Evolutionary conservation across 805 yeast species (phyloP).

Genomic region (Dipodascopsis uninucleata): DNA sequence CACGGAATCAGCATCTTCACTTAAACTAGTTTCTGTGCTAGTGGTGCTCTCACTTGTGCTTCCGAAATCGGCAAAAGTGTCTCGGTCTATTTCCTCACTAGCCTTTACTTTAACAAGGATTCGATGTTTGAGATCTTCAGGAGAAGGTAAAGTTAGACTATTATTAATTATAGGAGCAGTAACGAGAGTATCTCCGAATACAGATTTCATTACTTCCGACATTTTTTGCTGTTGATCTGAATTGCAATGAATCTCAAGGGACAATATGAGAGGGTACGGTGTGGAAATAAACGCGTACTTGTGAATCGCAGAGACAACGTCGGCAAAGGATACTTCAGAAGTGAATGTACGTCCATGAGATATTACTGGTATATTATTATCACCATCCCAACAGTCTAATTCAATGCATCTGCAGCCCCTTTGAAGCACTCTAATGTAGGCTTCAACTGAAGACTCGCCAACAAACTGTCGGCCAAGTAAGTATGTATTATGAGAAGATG

Average conservation of each 20-base stretch:
- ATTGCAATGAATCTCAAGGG: slow-evolving; percentile 81
- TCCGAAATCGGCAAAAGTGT: slow-evolving; percentile 1
- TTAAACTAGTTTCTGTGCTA: slow-evolving; percentile 31
- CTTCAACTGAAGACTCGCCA: slow-evolving; percentile 84
- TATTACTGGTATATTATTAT: slow-evolving; percentile 61
- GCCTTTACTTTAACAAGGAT: slow-evolving; percentile 77
- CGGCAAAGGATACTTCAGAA: slow-evolving; percentile 60
- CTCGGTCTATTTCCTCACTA: slow-evolving; percentile 33
- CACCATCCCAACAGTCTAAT: slow-evolving; percentile 89
- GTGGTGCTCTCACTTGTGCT: slow-evolving; percentile 33
- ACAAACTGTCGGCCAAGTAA: slow-evolving; percentile 82
- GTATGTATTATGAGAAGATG: slow-evolving; percentile 94
- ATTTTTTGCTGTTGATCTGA: slow-evolving; percentile 61
- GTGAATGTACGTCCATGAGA: slow-evolving; percentile 88
- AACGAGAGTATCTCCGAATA: slow-evolving; percentile 58
- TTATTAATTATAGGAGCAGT: slow-evolving; percentile 39
- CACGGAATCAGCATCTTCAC: slow-evolving; percentile 36
- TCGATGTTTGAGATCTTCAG: slow-evolving; percentile 63
- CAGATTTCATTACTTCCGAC: slow-evolving; percentile 49
- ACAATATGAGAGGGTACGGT: slow-evolving; percentile 78
- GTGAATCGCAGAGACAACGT: slow-evolving; percentile 68
- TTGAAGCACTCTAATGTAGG: slow-evolving; percentile 79
- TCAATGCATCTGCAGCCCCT: slow-evolving; percentile 95
- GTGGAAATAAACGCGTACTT: slow-evolving; percentile 87
- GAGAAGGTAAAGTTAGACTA: slow-evolving; percentile 57